Evolutionary conservation across 179 eudicot species (phyloP).

Genomic region (Patellifolia procumbens): DNA sequence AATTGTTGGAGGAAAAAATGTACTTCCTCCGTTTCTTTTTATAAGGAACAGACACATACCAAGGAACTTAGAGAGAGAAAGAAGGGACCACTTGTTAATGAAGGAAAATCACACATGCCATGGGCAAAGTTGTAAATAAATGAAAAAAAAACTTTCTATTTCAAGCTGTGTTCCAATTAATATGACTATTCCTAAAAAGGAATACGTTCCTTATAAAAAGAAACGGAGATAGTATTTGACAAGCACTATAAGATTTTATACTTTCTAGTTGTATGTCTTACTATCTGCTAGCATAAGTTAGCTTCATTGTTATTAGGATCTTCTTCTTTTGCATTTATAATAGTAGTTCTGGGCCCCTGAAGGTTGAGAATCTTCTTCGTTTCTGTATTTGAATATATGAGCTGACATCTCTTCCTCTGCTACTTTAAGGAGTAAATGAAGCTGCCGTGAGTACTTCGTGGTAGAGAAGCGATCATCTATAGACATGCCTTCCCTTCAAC

Average conservation of each 20-base stretch:
- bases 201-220: no score
- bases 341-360: not conserved
- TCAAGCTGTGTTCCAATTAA: no score
- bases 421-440: constrained; percentile 18
- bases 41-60: no score
- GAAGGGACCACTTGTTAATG: no score
- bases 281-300: not conserved
- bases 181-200: no score
- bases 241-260: not conserved
- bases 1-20: not conserved
- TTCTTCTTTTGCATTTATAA: not conserved
- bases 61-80: no score
- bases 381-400: not conserved
- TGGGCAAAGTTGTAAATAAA: no score
- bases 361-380: not conserved
- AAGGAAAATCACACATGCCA: no score
- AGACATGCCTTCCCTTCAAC: constrained; percentile 93
- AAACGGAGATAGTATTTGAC: no score
- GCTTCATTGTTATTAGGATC: not conserved
- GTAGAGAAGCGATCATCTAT: constrained; percentile 35
- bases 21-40: no score
- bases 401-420: constrained; percentile 18
- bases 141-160: no score
- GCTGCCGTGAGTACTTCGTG: constrained; percentile 26
- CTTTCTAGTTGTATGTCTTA: not conserved